Evolutionary conservation across 2,329 filamentous ascomycete genomes (phyloP), one percentile per base, ranked within the genome.

Genomic region (Setomelanomma holmii): DNA sequence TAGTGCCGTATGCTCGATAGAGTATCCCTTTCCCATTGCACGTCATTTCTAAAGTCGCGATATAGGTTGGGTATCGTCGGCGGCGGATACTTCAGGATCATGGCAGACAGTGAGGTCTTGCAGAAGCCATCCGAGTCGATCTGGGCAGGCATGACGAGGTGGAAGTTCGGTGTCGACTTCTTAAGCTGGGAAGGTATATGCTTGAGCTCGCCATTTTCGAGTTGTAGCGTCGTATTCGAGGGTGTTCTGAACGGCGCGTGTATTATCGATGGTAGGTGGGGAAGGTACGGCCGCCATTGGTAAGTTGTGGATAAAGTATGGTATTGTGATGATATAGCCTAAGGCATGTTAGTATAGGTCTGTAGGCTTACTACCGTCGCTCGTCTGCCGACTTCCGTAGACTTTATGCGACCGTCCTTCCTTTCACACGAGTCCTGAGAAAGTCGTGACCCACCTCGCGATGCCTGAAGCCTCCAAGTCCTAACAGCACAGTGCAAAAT

Each of bases 71-170:
- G 73, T 23, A 85, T 64, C 1, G 81, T 84, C 5, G 84, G 82
- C 12, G 83, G 80, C 8, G 85, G 84, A 47, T 85, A 87, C 53
- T 82, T 79, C 34, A 86, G 73, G n/a, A 86, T 76, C 69, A 84
- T 83, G 1, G 82, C 79, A 1, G 83, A 84, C 11, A 85, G 72
- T 11, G 85, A 64, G 1, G 82, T 81, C 58, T 82, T 83, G 75
- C 84, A 87, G 35, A 86, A 76, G n/a, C 79, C 76, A 16, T 76
- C 60, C 30, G 78, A 80, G 36, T 76, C 76, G n/a, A 75, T 72
- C 33, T 76, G 74, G 5, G 80, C 77, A 5, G 81, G 79, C 41
- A 86, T 75, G 22, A 86, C 67, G 33, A 87, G 77, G 65, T 86
- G 84, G 55, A 87, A 83, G 40, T 71, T 72, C 0, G 71, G 69